Evolutionary conservation across 1,139 yeast species (phyloP), one percentile per base, ranked within the genome.

Genomic region (Saccharomyces hybrid): DNA sequence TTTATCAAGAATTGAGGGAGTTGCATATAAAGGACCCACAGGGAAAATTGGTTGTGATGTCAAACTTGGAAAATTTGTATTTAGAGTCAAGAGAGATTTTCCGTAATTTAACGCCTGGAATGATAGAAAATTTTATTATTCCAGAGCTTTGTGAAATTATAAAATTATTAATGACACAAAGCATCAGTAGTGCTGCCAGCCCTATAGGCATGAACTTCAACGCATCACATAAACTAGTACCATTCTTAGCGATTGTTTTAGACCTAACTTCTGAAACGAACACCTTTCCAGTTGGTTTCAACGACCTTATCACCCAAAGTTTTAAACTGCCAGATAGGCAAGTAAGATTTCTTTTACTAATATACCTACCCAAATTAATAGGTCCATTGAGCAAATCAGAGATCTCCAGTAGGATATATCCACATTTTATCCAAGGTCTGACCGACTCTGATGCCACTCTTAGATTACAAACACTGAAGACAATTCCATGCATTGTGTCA

Each of bases 391-490:
- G 82, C 4, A 83, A 82, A 51, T 70, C 78, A 31, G 88, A 85
- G 49, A 79, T 90, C 5, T 86, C 87, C 59, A 31, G 79, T 63
- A 83, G 80, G 62, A 77, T 93, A 3, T 89, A 88, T 68, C 81
- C 81, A 11, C 78, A 78, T 51, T 76, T 88, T 61, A 74, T 85
- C 11, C 82, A 86, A 25, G 98, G 98, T 0, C 86, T 93, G 64
- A 83, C 84, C 42, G 99, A 93, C 67, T 82, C 96, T 0, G 91
- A 89, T 66, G 81, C 84, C 7, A 78, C 85, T 42, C 81, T 93
- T 50, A 76, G 98, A 57, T 89, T 88, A 62, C 88, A 86, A 47
- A 88, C 98, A 0, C 75, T 93, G 49, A 85, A 84, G 53, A 81
- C 91, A 1, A 80, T 89, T 6, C 78, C 85, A 2, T 71, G 75